Conservation (phyloP, 2,329 filamentous ascomycete species). For the Diaporthe aspalathi region DNA sequence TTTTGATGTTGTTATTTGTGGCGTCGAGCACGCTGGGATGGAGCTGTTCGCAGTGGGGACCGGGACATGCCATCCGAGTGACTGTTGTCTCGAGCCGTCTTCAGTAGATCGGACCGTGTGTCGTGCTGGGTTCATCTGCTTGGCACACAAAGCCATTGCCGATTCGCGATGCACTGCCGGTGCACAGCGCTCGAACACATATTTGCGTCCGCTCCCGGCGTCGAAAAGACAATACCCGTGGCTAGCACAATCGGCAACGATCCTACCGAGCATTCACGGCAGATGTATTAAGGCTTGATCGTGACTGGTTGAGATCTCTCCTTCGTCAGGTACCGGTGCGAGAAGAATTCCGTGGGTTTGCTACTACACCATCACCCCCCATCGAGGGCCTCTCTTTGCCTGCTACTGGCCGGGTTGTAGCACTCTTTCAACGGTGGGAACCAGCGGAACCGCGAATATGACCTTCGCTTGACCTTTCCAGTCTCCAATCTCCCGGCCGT, state of each 20-base stretch:
- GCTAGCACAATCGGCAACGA: not conserved
- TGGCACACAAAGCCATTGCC: not conserved
- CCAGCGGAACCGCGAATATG: no score
- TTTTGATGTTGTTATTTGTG: not conserved
- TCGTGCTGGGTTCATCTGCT: conserved; percentile 18
- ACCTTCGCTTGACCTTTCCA: no score
- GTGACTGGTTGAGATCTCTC: not conserved
- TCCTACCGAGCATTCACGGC: not conserved
- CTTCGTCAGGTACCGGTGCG: not conserved
- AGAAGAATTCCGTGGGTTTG: not conserved
- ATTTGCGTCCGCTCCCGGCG: not conserved
- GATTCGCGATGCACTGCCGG: not conserved
- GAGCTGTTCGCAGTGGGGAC: not conserved
- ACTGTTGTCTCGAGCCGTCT: not conserved
- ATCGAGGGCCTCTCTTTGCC: not conserved
- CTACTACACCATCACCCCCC: not conserved
- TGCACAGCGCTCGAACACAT: not conserved
- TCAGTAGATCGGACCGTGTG: conserved; percentile 13
- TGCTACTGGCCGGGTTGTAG: not conserved
- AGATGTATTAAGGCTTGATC: not conserved
- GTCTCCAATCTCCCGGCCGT: no score
- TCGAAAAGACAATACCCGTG: not conserved
- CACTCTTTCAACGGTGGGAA: not conserved
- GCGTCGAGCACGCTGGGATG: not conserved
- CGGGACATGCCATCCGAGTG: conserved; percentile 15